Evolutionary conservation across 306 rosid species (phyloP), one percentile per base, ranked within the genome.

Genomic region (Medicago lupulina): DNA sequence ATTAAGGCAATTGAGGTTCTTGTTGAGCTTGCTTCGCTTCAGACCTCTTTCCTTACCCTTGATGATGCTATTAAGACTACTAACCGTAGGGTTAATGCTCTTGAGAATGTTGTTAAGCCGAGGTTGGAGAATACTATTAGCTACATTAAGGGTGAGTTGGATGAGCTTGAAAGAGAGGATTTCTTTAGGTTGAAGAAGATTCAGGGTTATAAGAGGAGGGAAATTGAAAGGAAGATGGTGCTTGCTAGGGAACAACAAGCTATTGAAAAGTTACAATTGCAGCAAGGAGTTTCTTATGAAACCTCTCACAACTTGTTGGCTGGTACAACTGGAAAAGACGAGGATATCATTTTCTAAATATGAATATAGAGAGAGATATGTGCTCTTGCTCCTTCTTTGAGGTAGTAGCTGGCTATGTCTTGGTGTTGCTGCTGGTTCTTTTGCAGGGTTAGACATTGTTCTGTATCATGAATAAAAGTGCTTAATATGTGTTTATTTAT

Each of bases 111-210:
- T 5, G 97, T 90, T 53, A 94, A 94, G 86, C 97, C 98, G 0
- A 80, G 91, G 71, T 46, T 94, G 76, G 98, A 92, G 89, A 92
- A 95, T 43, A 92, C 98, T 1, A 92, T 95, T 25, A 88, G 36
- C 71, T 95, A 95, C 75, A 95, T 92, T 44, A 92, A 92, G 91
- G 97, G 81, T 3, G 97, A 95, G 83, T 69, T 95, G 86, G 98
- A 95, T 77, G 98, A 95, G 79, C 88, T 95, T 34, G 98, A 95
- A 69, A 95, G 98, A 63, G 97, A 95, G 80, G 97, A 89, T 76
- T 95, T 95, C 93, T 94, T 94, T 76, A 88, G 97, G 89, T 76
- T 95, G 74, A 95, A 95, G 88, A 95, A 94, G 90, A 88, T 94
- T 46, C 98, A 91, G 79, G 97, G 96, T 2, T 93, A 76, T 38